Conservation (phyloP, 2,329 filamentous ascomycete species). For the Fusarium sp. region DNA sequence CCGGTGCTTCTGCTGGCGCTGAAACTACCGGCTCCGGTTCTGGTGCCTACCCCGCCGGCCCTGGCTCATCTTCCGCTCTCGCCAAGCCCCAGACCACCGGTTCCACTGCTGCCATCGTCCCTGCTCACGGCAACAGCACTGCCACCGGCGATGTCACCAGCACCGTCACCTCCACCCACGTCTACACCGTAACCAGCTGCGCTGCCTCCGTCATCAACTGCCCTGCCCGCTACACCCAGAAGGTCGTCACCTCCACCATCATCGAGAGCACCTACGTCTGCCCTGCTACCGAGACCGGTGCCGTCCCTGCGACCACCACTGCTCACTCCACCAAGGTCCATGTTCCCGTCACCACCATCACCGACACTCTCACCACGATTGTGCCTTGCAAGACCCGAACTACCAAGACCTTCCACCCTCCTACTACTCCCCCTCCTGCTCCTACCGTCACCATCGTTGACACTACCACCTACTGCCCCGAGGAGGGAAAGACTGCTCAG, state of each 20-base stretch:
- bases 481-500: constrained; percentile 7
- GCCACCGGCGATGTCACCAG: constrained; percentile 32
- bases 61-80: not conserved
- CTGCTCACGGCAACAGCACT: not conserved
- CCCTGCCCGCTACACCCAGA: constrained; percentile 49
- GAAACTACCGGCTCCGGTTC: not conserved
- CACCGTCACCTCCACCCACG: constrained; percentile 39
- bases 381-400: constrained; percentile 40
- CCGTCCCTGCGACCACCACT: constrained; percentile 12
- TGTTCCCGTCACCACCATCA: constrained; percentile 35
- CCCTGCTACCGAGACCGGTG: constrained; percentile 33
- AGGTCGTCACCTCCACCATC: constrained; percentile 43
- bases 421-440: constrained; percentile 26
- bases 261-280: constrained; percentile 36
- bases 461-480: constrained; percentile 30
- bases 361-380: constrained; percentile 40
- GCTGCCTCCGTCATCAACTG: constrained; percentile 52
- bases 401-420: constrained; percentile 40
- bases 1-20: not conserved
- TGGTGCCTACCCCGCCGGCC: not conserved
- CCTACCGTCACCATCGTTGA: constrained; percentile 37
- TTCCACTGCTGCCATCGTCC: not conserved
- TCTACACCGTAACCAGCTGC: constrained; percentile 50
- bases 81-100: not conserved
- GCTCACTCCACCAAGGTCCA: constrained; percentile 10